A percentile compares a stretch with the other conserved stretches of the same genome.
These are phyloP conservation scores for Phytophthora gonapodyides DNA, from an alignment of 352 stramenopile species.

Conservation along the genomic window DNA sequence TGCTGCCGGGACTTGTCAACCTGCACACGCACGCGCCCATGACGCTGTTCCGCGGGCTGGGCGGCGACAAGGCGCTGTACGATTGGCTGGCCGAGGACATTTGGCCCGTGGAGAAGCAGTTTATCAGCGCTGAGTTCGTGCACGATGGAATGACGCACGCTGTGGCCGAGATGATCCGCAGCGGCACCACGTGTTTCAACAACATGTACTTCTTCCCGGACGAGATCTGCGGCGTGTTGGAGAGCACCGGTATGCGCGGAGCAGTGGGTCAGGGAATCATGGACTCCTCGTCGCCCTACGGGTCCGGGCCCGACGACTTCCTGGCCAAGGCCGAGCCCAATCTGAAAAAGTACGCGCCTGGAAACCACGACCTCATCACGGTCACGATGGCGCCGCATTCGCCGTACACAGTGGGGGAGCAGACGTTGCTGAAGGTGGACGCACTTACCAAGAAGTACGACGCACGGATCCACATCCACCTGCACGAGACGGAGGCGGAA, in stretches of 20 bases:
- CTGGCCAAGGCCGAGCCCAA: conserved; percentile 63
- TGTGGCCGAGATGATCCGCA: conserved; percentile 78
- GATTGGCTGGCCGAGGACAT: conserved; percentile 84
- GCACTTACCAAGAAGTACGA: conserved; percentile 43
- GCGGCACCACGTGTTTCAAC: conserved; percentile 86
- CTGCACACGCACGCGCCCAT: conserved; percentile 82
- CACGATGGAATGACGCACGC: conserved; percentile 67
- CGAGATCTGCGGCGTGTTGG: conserved; percentile 50
- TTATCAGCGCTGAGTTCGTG: conserved; percentile 73
- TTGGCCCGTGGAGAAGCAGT: conserved; percentile 76
- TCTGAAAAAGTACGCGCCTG: conserved; percentile 51
- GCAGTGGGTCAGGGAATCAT: conserved; percentile 64
- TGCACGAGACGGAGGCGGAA: conserved; percentile 83
- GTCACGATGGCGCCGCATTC: conserved; percentile 72
- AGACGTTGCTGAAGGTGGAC: conserved; percentile 46
- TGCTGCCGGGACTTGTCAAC: conserved; percentile 86
- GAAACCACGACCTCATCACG: conserved; percentile 46
- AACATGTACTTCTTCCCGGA: conserved; percentile 90
- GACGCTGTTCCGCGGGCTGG: conserved; percentile 79
- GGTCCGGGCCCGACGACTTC: conserved; percentile 55
- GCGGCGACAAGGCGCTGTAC: conserved; percentile 77
- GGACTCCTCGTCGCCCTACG: conserved; percentile 69
- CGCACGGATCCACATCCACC: conserved; percentile 74
- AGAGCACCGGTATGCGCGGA: conserved; percentile 65
- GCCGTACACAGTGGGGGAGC: conserved; percentile 80